Evolutionary conservation across 2,329 filamentous ascomycete species (phyloP), one percentile per base, ranked within the genome.

Genomic region (Rosellinia necatrix): DNA sequence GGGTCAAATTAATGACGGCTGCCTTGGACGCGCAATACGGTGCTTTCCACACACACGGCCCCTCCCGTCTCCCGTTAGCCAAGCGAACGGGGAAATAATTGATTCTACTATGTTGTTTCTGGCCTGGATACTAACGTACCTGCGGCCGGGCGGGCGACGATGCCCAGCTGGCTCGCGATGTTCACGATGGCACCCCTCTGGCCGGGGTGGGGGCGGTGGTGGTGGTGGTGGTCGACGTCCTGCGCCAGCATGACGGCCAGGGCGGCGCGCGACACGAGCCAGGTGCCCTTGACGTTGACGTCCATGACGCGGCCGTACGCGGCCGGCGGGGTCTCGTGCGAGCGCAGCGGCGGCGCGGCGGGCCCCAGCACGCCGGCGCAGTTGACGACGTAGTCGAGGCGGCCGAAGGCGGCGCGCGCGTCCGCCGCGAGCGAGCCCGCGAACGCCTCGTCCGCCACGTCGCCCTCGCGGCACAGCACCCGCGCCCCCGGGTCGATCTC

Each of bases 21-120:
- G 81, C 77, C 59, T 86, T 86, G 3, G 81, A 83, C 0, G 78
- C 79, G 50, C 79, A 84, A 58, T 85, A 85, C 1, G 80, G 75
- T 8, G 81, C 81, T 81, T 40, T 35, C 71, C 76, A 67, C 59
- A 77, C 76, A 68, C 8, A 78, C 78, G 34, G 65, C 70, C 4
- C n/a, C n/a, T n/a, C n/a, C n/a, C n/a, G n/a, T n/a, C n/a, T n/a
- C n/a, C n/a, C n/a, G n/a, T n/a, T n/a, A n/a, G n/a, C n/a, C n/a
- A n/a, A n/a, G n/a, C n/a, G n/a, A n/a, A n/a, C n/a, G n/a, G n/a
- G n/a, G n/a, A n/a, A n/a, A n/a, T n/a, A n/a, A n/a, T n/a, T n/a
- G n/a, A n/a, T n/a, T n/a, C n/a, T n/a, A n/a, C n/a, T n/a, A n/a
- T n/a, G n/a, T n/a, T n/a, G n/a, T n/a, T n/a, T n/a, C n/a, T n/a